Evolutionary conservation across 1,284 basidiomycete species (phyloP), one percentile per base, ranked within the genome.

Genomic region (Tilletia caries): DNA sequence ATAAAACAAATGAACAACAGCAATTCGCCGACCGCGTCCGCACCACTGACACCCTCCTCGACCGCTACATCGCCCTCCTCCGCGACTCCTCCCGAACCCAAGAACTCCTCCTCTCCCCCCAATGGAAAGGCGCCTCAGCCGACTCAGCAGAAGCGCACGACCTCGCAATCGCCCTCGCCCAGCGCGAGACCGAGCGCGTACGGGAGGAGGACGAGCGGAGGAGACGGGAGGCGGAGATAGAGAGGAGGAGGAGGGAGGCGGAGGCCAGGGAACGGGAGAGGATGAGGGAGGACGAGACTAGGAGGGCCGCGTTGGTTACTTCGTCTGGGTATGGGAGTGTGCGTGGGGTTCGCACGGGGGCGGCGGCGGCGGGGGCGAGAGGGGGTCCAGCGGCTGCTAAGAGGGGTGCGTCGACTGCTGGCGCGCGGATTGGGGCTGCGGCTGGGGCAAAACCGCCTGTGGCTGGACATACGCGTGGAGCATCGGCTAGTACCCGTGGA

Each of bases 111-210:
- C 67, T 74, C 58, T 78, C 81, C 29, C 68, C 70, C n/a, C 70
- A 73, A 27, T 82, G 80, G 80, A 75, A 76, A 64, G 80, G 80
- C 3, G 72, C 75, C 0, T 74, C 72, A 12, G 74, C 78, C 58
- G 80, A 78, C 48, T 62, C 58, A 37, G 76, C 72, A 0, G 54
- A 67, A 15, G 75, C 73, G 1, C 76, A 78, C 58, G 72, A 64
- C 5, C 60, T 74, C 15, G 68, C 67, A 2, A 60, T 78, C 6
- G 74, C 71, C 3, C 70, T 75, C 1, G 73, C 73, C 3, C 69
- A 76, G 54, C 62, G 74, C 20, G 76, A 78, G 65, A 76, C 73
- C 29, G 68, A 71, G 27, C 66, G 75, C 2, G 64, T 72, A 2
- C 67, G 71, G 44, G 76, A 67, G 3, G 73, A 74, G 66, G 76